Base-by-base conservation (phyloP, 1,139 yeast species). In the Suhomyces coccinellae region DNA sequence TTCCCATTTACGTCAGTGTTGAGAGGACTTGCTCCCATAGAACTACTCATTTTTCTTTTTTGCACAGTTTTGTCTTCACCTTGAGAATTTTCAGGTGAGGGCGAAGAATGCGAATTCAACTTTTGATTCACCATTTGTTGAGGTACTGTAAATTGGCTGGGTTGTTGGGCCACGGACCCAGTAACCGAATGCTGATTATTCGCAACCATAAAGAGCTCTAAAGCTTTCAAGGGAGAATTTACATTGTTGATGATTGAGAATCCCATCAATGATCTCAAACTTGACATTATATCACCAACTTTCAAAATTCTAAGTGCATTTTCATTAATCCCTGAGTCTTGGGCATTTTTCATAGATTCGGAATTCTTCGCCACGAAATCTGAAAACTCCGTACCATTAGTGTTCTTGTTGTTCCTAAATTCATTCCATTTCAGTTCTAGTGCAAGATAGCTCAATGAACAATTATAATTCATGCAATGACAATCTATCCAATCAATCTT, bases 201-300 rank as follows among this genome's bases (percentile, higher is more conserved):
- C 7, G 48, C 37, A 10, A 29, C 54, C 61, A 69, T 58, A 53
- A 80, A 79, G 20, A 75, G 61, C 44, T 82, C 87, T 48, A 86
- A 64, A 0, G 89, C 80, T 42, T 75, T 73, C 29, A 81, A 55
- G 0, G 91, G 91, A 12, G 88, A 83, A 6, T 51, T 56, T 16
- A 71, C 66, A 28, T 71, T 67, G 46, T 68, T 71, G 16, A 63
- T 58, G 41, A 73, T 60, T 20, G 85, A 75, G 54, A 77, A 83
- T 26, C 75, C 71, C 83, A 86, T 83, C 45, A 86, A 65, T 27
- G 85, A 81, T 47, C 79, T 76, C 55, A 87, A 72, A 49, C 80
- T 80, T 0, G 88, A 75, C 87, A 88, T 83, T 1, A 85, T 84
- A 62, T 87, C 95, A 38, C 89, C 78, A 3, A 87, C 79, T 61